A percentile compares a stretch with the other conserved stretches of the same genome.
Evolutionary conservation across 345 rosid species (phyloP).

Genomic region (Eucalyptus dawsonii): DNA sequence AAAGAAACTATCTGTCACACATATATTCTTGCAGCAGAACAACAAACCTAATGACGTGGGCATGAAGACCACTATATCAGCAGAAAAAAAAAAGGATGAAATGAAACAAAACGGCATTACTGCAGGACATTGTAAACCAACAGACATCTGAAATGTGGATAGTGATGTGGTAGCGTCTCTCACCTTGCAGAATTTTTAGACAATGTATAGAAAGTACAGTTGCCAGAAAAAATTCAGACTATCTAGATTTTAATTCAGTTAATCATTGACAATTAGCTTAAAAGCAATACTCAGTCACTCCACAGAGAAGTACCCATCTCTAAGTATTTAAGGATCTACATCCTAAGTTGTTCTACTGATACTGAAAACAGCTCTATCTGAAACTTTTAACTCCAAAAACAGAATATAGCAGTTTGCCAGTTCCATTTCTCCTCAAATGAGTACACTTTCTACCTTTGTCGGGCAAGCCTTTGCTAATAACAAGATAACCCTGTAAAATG

Average conservation of each 20-base stretch:
- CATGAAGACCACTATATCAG: neutral
- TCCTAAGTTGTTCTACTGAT: neutral
- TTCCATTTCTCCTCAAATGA: neutral
- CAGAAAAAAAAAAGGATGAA: neutral
- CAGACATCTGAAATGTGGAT: neutral
- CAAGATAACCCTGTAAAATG: neutral
- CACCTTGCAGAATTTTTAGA: neutral
- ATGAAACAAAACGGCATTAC: neutral
- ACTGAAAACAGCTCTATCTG: neutral
- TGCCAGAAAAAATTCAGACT: neutral
- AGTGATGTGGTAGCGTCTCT: neutral
- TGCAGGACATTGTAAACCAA: neutral
- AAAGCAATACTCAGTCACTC: neutral
- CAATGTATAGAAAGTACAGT: neutral
- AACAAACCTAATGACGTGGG: neutral
- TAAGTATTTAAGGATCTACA: neutral
- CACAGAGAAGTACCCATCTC: neutral
- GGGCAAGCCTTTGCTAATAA: neutral
- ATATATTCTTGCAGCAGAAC: neutral
- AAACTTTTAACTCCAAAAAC: neutral
- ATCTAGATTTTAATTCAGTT: neutral
- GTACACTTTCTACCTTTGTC: neutral
- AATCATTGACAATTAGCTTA: neutral
- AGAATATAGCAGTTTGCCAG: neutral
- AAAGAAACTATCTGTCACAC: neutral